Evolutionary conservation across 768 basidiomycete genomes (phyloP), one percentile per base, ranked within the genome.

Genomic region (Panaeolus papilionaceus): DNA sequence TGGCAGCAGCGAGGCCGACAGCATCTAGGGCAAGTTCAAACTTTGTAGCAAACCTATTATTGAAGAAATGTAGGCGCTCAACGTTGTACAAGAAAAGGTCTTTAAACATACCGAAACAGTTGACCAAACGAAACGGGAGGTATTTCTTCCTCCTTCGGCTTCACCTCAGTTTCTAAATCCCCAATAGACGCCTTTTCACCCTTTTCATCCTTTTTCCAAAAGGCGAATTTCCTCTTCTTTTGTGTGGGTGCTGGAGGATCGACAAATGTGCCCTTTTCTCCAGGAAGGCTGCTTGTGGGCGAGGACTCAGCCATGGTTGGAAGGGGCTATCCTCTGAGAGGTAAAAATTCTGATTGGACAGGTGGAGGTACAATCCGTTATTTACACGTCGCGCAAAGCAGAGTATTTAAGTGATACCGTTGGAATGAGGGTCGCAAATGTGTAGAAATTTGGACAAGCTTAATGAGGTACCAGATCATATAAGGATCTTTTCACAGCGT

Each of bases 1-100:
- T 86, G 0, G 96, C 93, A 10, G 87, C 85, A 11, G 92, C 71
- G 26, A 97, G 65, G 33, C 94, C 95, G 69, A 97, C 82, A 20
- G 82, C 71, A 77, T 98, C 84, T 20, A 95, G 71, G 66, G 83
- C 71, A 0, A 90, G 72, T 76, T 99, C 96, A 33, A 85, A 80
- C 37, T 72, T 83, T 0, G 93, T 98, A 0, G 92, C 85, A 76
- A 92, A 96, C 1, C 95, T 91, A 64, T 63, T 62, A 69, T 23
- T 11, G 64, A 65, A 45, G 74, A 26, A 16, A 62, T 26, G 28
- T 9, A 3, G 18, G 8, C 33, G 11, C 6, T 20, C 20, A 47
- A 16, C 38, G 28, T 38, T 33, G 33, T 33, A 33, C 33, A 33
- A 33, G 33, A 33, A 33, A 33, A 5, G 33, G 33, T 1, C 33